Evolutionary conservation across 257 asterid genomes (phyloP).

Genomic region (Solanum tarapatanum): DNA sequence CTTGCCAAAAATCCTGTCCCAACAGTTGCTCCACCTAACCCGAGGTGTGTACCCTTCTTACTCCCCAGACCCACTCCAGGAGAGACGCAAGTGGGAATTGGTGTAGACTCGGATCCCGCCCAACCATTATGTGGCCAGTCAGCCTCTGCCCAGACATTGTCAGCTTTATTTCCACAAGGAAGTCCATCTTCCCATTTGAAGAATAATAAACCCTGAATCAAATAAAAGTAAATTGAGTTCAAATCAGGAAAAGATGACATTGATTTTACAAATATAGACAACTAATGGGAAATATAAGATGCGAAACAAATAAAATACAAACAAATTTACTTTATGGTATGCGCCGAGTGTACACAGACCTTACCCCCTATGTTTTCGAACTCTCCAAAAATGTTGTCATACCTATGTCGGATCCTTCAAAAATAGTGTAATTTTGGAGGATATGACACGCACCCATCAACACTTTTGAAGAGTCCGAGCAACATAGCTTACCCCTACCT

Average conservation of each 20-base stretch:
- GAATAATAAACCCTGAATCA: slow-evolving; percentile 72
- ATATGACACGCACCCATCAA: background rate
- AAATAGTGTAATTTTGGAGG: background rate
- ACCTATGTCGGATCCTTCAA: background rate
- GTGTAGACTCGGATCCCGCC: slow-evolving; percentile 67
- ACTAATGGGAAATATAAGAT: background rate
- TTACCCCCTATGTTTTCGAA: background rate
- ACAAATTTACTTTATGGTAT: background rate
- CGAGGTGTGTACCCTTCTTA: slow-evolving; percentile 56
- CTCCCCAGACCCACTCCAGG: slow-evolving; percentile 77
- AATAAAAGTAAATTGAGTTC: background rate
- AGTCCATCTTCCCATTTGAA: slow-evolving; percentile 79
- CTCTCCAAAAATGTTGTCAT: background rate
- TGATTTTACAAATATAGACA: background rate
- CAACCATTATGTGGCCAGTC: slow-evolving; percentile 97
- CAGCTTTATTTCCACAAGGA: slow-evolving; percentile 34
- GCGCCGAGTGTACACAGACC: background rate
- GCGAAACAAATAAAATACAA: background rate
- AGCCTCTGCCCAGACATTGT: slow-evolving; percentile 80
- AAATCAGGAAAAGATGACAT: background rate
- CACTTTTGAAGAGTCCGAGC: background rate
- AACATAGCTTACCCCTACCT: background rate
- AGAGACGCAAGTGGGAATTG: slow-evolving; percentile 63
- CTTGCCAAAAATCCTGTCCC: slow-evolving; percentile 41
- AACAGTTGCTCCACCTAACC: slow-evolving; percentile 78